Base-by-base conservation (phyloP, 1,284 basidiomycete genomes). In the Xerocomus nothofagi region DNA sequence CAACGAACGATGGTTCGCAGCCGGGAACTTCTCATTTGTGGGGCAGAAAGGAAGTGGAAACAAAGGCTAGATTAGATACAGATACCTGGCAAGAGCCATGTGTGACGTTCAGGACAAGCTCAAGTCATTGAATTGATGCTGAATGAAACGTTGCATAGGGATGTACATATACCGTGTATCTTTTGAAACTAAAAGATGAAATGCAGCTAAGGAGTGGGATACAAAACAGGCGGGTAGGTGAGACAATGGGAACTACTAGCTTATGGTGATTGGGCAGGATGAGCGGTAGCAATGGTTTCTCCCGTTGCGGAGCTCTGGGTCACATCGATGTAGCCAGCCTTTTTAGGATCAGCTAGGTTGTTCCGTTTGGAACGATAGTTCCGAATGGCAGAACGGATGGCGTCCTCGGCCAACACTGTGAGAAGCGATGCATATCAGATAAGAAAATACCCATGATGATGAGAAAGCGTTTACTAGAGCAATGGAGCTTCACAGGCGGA, bases 401-500 rank as follows among this genome's bases (percentile, higher is more conserved):
- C 97, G 69, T 99, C 97, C 73, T 99, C 97, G 29, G 96, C 96
- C 54, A 98, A 76, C 88, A 99, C 92, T 83, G 73, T 29, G 54
- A 45, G 62, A 59, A 52, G 47, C 47, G 45, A 49, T 45, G 17
- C 47, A 54, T 57, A 59, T 59, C 39, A 63, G 40, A 56, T 54
- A 43, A 59, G 39, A 29, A 50, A 53, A 39, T 24, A 27, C 32
- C 34, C 43, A 40, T 38, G 20, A 44, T 37, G 33, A 42, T 49
- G 47, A 43, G 37, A 54, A 48, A 41, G 8, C 1, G 77, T 86
- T 51, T 57, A 91, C 89, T 91, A 30, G 88, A 89, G 60, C 86
- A 93, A 72, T 92, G 89, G 42, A 95, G 80, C 72, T 99, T 99
- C 66, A 99, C 97, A 37, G 97, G 97, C 9, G 97, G 97, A 45